These are phyloP conservation scores for Helicocarpus griseus DNA, from an alignment of 2,329 filamentous ascomycete species.

Conservation along the genomic window DNA sequence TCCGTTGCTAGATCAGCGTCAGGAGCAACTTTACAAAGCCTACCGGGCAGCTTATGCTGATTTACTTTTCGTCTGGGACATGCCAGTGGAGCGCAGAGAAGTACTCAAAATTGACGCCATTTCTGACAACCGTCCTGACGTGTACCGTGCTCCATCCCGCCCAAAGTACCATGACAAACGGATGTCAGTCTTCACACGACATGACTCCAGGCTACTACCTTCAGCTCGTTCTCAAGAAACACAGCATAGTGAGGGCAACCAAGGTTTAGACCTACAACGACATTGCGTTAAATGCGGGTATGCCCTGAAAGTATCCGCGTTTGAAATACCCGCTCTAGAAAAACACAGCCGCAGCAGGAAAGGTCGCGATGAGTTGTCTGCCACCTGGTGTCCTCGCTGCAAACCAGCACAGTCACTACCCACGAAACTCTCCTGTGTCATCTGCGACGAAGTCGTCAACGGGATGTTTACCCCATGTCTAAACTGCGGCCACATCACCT, in stretches of 20 bases:
- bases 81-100: conserved; percentile 46
- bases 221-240: background rate
- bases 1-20: conserved; percentile 41
- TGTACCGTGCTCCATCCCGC: conserved; percentile 6
- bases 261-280: conserved; percentile 32
- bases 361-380: conserved; percentile 12
- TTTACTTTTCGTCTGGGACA: conserved; percentile 49
- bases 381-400: conserved; percentile 27
- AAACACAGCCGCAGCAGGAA: conserved; percentile 16
- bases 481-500: conserved; percentile 39
- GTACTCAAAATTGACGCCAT: conserved; percentile 47
- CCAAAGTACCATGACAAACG: conserved; percentile 1
- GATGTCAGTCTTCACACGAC: background rate
- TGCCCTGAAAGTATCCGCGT: conserved; percentile 28
- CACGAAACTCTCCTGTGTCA: conserved; percentile 31
- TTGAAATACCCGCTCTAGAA: conserved; percentile 16
- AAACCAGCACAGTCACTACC: conserved; percentile 24
- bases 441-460: conserved; percentile 34
- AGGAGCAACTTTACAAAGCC: conserved; percentile 38
- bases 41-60: conserved; percentile 51
- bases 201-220: background rate
- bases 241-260: conserved; percentile 8
- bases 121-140: conserved; percentile 24
- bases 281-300: conserved; percentile 34
- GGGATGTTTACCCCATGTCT: conserved; percentile 40